Conservation (phyloP, 192 early-diverging fungal species). For the Coemansia reversa region DNA sequence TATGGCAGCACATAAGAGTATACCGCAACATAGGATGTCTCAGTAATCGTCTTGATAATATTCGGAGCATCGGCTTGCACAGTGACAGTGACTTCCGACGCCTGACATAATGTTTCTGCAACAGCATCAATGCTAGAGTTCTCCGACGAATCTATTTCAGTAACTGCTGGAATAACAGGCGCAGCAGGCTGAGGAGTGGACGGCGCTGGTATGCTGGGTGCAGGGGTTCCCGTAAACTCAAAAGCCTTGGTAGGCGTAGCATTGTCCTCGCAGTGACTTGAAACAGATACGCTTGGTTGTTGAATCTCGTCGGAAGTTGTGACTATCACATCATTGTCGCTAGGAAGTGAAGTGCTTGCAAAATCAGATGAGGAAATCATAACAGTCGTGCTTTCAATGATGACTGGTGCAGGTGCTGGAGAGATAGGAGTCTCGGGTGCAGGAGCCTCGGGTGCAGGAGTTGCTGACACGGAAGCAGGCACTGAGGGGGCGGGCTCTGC, state of each 20-base stretch:
- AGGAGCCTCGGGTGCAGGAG: background rate
- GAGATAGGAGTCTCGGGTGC: no score
- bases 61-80: constrained; percentile 8
- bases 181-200: constrained; percentile 15
- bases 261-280: background rate
- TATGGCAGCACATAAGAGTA: constrained; percentile 12
- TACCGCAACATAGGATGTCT: constrained; percentile 13
- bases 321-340: no score
- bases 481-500: constrained; percentile 8
- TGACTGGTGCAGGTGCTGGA: no score
- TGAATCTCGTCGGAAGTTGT: no score
- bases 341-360: no score
- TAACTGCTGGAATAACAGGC: background rate
- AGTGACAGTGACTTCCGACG: constrained; percentile 11
- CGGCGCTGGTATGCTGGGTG: constrained; percentile 12
- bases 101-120: background rate
- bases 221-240: constrained; percentile 14
- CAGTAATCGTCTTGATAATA: constrained; percentile 19
- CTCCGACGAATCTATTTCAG: background rate
- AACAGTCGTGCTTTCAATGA: no score
- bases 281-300: constrained; percentile 1
- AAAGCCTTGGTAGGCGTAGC: background rate
- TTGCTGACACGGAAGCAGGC: constrained; percentile 3
- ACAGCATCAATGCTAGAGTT: constrained; percentile 5
- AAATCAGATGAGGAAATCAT: no score